Conservation (phyloP, 768 basidiomycete genomes). For the Auricularia cornea region DNA sequence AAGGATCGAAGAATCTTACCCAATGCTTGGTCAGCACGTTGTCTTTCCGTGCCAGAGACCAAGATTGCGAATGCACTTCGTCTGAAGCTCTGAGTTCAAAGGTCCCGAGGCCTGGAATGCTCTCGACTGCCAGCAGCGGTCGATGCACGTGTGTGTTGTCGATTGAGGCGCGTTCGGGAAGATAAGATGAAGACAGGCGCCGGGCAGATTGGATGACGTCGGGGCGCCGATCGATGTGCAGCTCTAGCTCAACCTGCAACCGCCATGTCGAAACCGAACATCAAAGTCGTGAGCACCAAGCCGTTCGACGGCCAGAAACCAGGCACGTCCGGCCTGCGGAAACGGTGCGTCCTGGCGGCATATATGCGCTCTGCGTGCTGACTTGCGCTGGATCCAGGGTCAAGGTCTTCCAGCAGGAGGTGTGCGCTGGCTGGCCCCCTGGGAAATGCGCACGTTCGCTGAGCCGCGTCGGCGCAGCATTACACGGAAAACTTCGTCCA, state of each 20-base stretch:
- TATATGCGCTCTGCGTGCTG: neutral
- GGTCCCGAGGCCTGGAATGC: too few species aligned
- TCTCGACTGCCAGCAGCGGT: too few species aligned
- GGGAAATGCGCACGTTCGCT: neutral
- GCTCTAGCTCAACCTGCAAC: neutral
- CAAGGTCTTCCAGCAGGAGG: conserved; percentile 97
- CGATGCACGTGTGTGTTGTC: too few species aligned
- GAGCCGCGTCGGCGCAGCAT: conserved; percentile 42
- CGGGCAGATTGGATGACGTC: neutral
- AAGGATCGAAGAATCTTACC: too few species aligned
- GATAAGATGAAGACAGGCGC: neutral
- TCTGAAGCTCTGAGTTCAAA: too few species aligned
- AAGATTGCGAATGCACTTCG: too few species aligned
- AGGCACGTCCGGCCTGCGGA: conserved; percentile 94
- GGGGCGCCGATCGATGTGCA: neutral
- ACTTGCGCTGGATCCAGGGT: conserved; percentile 44
- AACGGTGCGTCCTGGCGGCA: conserved; percentile 49
- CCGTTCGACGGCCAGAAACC: conserved; percentile 94
- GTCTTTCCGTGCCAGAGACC: too few species aligned
- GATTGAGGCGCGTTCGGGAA: neutral
- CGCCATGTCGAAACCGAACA: conserved; percentile 31
- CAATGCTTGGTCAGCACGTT: too few species aligned
- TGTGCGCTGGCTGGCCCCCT: conserved; percentile 25
- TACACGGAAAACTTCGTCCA: conserved; percentile 99
- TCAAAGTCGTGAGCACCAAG: conserved; percentile 71